Percentiles rank a stretch among this genome's conserved stretches.
Conservation (phyloP, 2,329 filamentous ascomycete genomes). For the Microsporum canis region DNA sequence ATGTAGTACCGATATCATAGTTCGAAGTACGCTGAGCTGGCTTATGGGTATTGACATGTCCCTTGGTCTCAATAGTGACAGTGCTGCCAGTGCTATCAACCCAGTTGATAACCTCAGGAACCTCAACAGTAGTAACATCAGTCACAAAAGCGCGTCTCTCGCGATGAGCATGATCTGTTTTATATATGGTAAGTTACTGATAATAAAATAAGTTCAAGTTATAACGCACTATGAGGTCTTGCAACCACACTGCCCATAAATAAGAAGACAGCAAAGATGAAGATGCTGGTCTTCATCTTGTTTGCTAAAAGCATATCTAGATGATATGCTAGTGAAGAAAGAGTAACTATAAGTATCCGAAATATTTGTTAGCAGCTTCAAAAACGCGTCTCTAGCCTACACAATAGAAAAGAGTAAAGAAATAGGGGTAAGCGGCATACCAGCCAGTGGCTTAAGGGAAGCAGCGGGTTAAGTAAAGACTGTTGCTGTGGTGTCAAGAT, state of each 20-base stretch:
- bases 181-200: conserved; percentile 1
- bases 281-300: conserved; percentile 37
- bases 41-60: not conserved
- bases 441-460: not conserved
- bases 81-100: conserved; percentile 48
- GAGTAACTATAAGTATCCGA: not conserved
- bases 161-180: conserved; percentile 23
- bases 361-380: not conserved
- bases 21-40: not conserved
- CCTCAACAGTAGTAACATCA: conserved; percentile 28
- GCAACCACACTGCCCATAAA: conserved; percentile 34
- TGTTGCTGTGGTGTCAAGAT: not conserved
- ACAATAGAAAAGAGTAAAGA: not conserved
- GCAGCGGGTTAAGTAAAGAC: not conserved
- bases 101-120: conserved; percentile 46
- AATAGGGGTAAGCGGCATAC: not conserved
- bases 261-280: conserved; percentile 29
- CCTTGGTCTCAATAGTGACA: conserved; percentile 27
- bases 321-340: not conserved
- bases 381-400: not conserved
- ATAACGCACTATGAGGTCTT: conserved; percentile 30
- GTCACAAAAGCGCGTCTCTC: conserved; percentile 30
- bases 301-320: not conserved
- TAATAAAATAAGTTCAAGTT: not conserved
- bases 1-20: not conserved